Evolutionary conservation across 305 asterid species (phyloP).

Genomic region (Petunia hybrid): DNA sequence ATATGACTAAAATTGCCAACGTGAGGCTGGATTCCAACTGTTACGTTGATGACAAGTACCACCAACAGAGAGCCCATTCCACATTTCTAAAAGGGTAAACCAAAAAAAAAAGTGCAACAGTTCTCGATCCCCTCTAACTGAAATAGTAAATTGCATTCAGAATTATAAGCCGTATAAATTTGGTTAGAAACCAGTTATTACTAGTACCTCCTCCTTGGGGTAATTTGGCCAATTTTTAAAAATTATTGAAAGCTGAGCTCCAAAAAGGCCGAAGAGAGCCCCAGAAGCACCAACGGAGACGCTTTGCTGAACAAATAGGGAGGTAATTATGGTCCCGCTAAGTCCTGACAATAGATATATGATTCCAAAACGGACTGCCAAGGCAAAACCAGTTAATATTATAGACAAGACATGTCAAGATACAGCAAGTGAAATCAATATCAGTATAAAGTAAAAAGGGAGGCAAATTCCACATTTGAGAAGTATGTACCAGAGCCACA

Average conservation of each 20-base stretch:
- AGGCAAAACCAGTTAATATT: neutral
- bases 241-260: constrained; percentile 88
- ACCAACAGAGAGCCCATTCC: constrained; percentile 63
- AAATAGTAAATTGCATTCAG: neutral
- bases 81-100: too few relatives aligned
- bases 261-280: constrained; percentile 93
- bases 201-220: constrained; percentile 63
- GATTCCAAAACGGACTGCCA: constrained; percentile 67
- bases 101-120: too few relatives aligned
- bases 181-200: neutral
- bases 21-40: constrained; percentile 81
- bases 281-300: constrained; percentile 97
- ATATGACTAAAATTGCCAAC: constrained; percentile 86
- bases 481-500: constrained; percentile 71
- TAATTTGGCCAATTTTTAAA: constrained; percentile 87
- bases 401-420: neutral
- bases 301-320: constrained; percentile 60
- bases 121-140: neutral
- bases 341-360: constrained; percentile 78
- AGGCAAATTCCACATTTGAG: neutral
- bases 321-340: constrained; percentile 79
- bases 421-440: neutral
- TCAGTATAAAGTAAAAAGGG: neutral
- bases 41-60: constrained; percentile 67
- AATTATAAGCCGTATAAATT: neutral